Evolutionary conservation across 495 filamentous ascomycete species (phyloP).

Genomic region (Pyrenopolyporus hunteri): DNA sequence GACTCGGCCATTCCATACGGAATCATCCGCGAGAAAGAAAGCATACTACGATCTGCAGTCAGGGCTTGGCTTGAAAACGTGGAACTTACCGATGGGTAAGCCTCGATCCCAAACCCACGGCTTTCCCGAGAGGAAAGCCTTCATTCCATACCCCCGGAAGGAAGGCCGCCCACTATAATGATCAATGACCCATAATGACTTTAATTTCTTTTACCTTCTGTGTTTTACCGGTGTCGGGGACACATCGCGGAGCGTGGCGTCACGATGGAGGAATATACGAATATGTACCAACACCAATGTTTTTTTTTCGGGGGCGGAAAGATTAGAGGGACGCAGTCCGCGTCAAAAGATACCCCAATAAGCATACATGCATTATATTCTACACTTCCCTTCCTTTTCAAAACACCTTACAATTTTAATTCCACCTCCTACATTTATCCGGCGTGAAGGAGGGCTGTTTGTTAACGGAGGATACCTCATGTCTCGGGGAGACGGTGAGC

Average conservation of each 20-base stretch:
- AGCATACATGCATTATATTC: constrained; percentile 33
- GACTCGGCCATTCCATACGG: constrained; percentile 17
- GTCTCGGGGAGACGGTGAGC: neutral
- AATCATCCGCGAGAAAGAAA: constrained; percentile 43
- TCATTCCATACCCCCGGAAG: no score
- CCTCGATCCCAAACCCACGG: neutral
- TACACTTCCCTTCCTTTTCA: constrained; percentile 5
- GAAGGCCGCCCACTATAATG: no score
- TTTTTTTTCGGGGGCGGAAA: constrained; percentile 15
- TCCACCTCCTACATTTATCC: neutral
- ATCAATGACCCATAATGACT: constrained; percentile 26
- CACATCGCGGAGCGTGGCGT: constrained; percentile 14
- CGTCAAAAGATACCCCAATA: constrained; percentile 37
- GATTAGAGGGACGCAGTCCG: constrained; percentile 30
- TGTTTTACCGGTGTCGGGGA: constrained; percentile 5
- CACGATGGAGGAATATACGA: constrained; percentile 16
- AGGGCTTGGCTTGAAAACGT: constrained; percentile 53
- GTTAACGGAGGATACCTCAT: neutral
- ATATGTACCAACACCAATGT: constrained; percentile 26
- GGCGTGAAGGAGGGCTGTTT: neutral
- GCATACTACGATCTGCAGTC: constrained; percentile 49
- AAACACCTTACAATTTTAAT: constrained; percentile 21
- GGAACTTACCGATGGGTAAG: constrained; percentile 42
- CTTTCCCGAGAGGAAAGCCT: neutral
- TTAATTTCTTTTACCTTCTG: constrained; percentile 16